Conservation (phyloP, 2,329 filamentous ascomycete genomes). For the Aaosphaeria arxii region DNA sequence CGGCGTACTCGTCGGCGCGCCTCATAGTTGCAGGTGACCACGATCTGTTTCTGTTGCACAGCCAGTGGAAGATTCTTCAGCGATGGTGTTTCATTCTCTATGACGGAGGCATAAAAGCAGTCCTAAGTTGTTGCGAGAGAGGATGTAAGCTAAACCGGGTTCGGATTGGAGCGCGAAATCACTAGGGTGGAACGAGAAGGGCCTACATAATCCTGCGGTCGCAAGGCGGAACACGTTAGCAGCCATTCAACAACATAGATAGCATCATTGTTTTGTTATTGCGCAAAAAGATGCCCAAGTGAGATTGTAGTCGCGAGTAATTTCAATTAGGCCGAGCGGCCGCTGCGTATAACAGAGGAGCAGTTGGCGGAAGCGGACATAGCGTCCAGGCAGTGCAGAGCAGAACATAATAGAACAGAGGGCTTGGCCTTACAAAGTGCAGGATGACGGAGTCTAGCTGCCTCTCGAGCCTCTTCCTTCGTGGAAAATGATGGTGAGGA, state of each 20-base stretch:
- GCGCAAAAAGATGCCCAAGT: too few species aligned
- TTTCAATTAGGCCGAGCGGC: not conserved
- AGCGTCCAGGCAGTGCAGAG: not conserved
- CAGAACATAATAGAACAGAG: not conserved
- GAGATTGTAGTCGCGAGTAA: too few species aligned
- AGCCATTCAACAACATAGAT: constrained; percentile 1
- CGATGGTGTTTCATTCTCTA: constrained; percentile 74
- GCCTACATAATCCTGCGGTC: constrained; percentile 32
- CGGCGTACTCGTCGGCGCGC: constrained; percentile 61
- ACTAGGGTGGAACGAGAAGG: not conserved
- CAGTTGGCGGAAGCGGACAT: not conserved
- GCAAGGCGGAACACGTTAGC: constrained; percentile 17
- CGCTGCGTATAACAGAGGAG: not conserved
- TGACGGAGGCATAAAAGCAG: constrained; percentile 92
- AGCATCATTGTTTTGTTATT: not conserved
- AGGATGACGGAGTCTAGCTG: constrained; percentile 61
- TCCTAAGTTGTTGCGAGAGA: constrained; percentile 52
- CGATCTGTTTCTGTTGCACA: constrained; percentile 88
- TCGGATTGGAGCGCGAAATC: too few species aligned
- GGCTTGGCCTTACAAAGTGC: constrained; percentile 65
- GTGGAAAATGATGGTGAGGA: not conserved
- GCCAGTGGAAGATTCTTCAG: constrained; percentile 74
- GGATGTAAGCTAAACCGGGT: constrained; percentile 11
- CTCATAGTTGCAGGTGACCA: constrained; percentile 71
- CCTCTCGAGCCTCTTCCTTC: constrained; percentile 19